Conservation (phyloP, 768 basidiomycete genomes). For the Sarcomyxa edulis region DNA sequence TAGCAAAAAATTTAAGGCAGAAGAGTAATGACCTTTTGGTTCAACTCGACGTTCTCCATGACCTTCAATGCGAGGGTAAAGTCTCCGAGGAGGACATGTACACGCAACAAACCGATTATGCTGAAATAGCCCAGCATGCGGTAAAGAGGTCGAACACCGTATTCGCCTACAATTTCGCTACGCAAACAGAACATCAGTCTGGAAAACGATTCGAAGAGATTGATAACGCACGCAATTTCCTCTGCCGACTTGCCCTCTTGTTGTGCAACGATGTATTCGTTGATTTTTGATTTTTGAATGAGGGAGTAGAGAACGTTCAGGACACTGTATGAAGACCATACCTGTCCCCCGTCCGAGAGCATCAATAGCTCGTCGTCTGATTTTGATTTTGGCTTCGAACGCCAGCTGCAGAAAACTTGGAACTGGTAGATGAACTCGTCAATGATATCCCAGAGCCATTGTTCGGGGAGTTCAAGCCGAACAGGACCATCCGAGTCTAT, state of each 20-base stretch:
- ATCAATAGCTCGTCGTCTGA: constrained; percentile 84
- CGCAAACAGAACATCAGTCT: background rate
- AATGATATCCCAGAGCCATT: constrained; percentile 98
- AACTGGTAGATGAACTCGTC: constrained; percentile 99
- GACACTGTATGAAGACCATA: constrained; percentile 97
- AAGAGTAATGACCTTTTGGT: constrained; percentile 61
- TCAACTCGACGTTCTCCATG: constrained; percentile 90
- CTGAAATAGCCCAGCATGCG: constrained; percentile 97
- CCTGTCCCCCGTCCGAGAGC: constrained; percentile 71
- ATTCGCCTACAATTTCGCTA: constrained; percentile 87
- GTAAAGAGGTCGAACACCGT: constrained; percentile 85
- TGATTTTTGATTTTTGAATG: constrained; percentile 95
- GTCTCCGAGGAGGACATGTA: constrained; percentile 94
- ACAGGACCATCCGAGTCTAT: constrained; percentile 93
- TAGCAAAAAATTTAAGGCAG: background rate
- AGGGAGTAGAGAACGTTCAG: constrained; percentile 97
- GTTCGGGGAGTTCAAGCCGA: constrained; percentile 87
- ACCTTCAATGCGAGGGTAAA: constrained; percentile 92
- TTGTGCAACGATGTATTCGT: constrained; percentile 85
- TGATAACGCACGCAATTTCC: constrained; percentile 70
- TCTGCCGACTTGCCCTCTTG: constrained; percentile 76
- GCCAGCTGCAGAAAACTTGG: constrained; percentile 92
- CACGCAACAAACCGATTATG: constrained; percentile 89
- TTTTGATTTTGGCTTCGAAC: constrained; percentile 79
- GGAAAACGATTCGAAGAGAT: background rate